Base-by-base conservation (phyloP, 2,329 filamentous ascomycete species). In the Fusarium chuoi region DNA sequence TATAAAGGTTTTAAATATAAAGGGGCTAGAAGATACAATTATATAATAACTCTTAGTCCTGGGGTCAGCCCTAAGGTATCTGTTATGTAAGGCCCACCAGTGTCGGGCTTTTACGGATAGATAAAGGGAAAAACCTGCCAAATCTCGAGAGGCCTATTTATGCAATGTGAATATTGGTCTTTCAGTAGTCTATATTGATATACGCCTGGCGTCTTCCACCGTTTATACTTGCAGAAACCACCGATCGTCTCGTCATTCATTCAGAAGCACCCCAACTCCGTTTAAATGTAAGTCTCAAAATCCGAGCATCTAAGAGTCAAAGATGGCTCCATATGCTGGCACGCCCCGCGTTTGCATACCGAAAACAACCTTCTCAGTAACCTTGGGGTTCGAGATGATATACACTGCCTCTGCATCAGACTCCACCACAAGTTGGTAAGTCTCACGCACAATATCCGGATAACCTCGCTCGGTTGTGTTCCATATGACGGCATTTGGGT, bases 391-490 rank as follows among this genome's bases (percentile, higher is more conserved):
- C 0, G 65, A 68, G 7, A 68, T 68, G 12, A 68, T 68, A 6
- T 68, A 68, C 0, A 68, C 65, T 3, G 65, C 65, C 42, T 68
- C 65, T 7, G 65, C 64, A 9, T 68, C 26, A 3, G 64, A 68
- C 48, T 68, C 64, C 14, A 68, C 41, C 2, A 68, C 65, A 12
- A 68, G 20, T 22, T 68, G 67, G 14, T 68, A 68, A 15, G 65
- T 68, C 56, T 68, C 65, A 2, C 52, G 56, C 0, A 68, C 65
- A 5, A 68, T 68, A 22, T 68, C 64, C 0, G 65, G 65, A 35
- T 68, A 68, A 8, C 65, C 65, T 3, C 64, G 65, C 26, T 58
- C 61, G 1, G 64, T 68, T 12, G 65, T 68, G 15, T 68, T 68
- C 65, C 65, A 68, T 2, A 68, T 68, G 1, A 68, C 20, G 0